These are phyloP conservation scores for Arachis monticola DNA, from an alignment of 331 rosid species.

Conservation along the genomic window DNA sequence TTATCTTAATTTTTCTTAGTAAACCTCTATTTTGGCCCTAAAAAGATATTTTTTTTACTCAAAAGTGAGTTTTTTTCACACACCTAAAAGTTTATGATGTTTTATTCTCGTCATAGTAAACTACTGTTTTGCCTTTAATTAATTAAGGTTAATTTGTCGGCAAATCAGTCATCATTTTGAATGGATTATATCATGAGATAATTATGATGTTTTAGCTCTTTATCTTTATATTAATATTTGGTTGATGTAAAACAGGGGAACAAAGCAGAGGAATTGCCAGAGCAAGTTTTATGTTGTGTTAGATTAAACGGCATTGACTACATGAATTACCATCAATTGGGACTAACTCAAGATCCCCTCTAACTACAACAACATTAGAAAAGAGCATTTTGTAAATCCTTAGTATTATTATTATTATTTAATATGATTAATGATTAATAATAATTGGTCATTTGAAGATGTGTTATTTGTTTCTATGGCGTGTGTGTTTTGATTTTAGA, in stretches of 20 bases:
- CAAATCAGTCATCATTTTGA: too few species aligned
- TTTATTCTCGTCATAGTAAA: too few species aligned
- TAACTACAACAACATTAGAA: constrained; percentile 36
- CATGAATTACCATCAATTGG: constrained; percentile 84
- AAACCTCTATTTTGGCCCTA: too few species aligned
- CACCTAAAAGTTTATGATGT: too few species aligned
- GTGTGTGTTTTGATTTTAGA: neutral
- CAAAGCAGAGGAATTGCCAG: constrained; percentile 95
- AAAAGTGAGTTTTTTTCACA: too few species aligned
- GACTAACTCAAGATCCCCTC: constrained; percentile 57
- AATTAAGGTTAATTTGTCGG: too few species aligned
- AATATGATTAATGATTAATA: constrained; percentile 23
- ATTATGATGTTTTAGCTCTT: too few species aligned
- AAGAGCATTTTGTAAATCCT: constrained; percentile 27
- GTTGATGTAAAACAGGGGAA: constrained; percentile 71
- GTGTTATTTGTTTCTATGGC: constrained; percentile 11
- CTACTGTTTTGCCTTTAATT: too few species aligned
- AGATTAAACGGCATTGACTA: constrained; percentile 86
- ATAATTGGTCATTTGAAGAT: constrained; percentile 17
- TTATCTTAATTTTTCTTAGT: neutral
- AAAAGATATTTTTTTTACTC: too few species aligned
- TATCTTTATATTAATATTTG: constrained; percentile 7
- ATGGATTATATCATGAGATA: too few species aligned
- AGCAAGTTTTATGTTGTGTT: constrained; percentile 88
- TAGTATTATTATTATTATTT: constrained; percentile 4